Evolutionary conservation across 2,329 filamentous ascomycete genomes (phyloP), one percentile per base, ranked within the genome.

Genomic region (Alternaria brassicae): DNA sequence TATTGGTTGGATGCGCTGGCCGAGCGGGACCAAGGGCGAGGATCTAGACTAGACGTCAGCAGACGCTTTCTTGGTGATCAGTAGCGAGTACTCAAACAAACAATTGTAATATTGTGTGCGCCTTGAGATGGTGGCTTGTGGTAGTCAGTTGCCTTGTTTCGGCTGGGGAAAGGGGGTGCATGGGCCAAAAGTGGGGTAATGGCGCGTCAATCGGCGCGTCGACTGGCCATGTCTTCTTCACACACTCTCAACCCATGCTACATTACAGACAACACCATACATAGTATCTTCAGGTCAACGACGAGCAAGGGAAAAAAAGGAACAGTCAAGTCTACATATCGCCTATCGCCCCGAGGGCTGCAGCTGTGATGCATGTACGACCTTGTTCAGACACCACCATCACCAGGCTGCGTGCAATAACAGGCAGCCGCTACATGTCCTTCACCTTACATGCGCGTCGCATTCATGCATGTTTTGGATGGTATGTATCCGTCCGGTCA

Each of bases 401-500:
- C 41, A 53, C 21, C 58, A 62, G 62, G 59, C 58, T 67, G 61
- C 41, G 17, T 56, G 12, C 39, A 51, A 53, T 45, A 39, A 47
- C 52, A 52, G 34, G 40, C 32, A 28, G 45, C 44, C 56, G 58
- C 51, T 44, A 45, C 37, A 41, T 59, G 61, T 60, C 62, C 47
- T 60, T 47, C 56, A 54, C 34, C 44, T 51, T 62, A 63, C 58
- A 62, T 49, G 32, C 56, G 54, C 52, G 37, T 60, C 45, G 60
- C 55, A 45, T 53, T 47, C 39, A 53, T 66, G 49, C 60, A 58
- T 19, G 36, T 51, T 60, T 41, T 27, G 39, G 42, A 36, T 48
- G 37, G 56, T 44, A 51, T 36, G 41, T 40, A 19, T 54, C 21
- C 34, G 37, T 65, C 69, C 68, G 68, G 69, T 72, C 50, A 69